Conservation (phyloP, 352 stramenopile genomes). For the Phytopythium delawarense region DNA sequence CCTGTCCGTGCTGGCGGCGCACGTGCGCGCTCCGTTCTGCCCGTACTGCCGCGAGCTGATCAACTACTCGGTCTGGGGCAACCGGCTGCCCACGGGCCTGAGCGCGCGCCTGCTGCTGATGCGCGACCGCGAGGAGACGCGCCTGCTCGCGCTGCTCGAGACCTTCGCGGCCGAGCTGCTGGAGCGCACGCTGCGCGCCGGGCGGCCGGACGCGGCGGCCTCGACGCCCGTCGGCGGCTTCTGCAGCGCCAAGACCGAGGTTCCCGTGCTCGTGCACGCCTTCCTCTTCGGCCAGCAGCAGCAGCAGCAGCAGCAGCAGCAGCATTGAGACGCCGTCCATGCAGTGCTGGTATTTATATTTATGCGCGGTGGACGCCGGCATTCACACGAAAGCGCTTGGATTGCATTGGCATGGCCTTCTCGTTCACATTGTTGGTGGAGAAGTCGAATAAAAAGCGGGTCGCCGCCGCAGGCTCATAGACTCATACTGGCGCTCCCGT, state of each 20-base stretch:
- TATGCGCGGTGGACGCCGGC: not conserved
- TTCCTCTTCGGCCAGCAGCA: constrained; percentile 19
- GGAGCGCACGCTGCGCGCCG: constrained; percentile 18
- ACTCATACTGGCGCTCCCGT: not conserved
- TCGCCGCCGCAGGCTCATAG: not conserved
- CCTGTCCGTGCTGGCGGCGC: constrained; percentile 11
- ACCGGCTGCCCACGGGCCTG: constrained; percentile 6
- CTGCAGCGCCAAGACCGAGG: constrained; percentile 23
- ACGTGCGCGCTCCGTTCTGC: constrained; percentile 18
- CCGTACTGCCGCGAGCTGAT: constrained; percentile 21
- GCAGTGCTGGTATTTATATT: not conserved
- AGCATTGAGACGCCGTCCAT: not conserved
- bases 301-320: not conserved
- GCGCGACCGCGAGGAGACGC: constrained; percentile 6
- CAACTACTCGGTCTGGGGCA: constrained; percentile 19
- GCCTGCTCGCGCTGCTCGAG: constrained; percentile 12
- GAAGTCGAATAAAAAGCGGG: constrained; percentile 1
- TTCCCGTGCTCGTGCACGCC: constrained; percentile 23
- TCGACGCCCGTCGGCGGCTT: not conserved
- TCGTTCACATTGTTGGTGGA: not conserved
- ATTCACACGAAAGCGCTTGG: not conserved
- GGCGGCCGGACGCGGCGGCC: constrained; percentile 1
- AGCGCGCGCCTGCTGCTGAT: constrained; percentile 3
- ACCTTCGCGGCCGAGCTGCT: constrained; percentile 22
- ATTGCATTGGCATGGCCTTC: not conserved